phyloP scores from a whole-genome alignment of 2,329 filamentous ascomycete species.

The Pseudogymnoascus sp. region DNA sequence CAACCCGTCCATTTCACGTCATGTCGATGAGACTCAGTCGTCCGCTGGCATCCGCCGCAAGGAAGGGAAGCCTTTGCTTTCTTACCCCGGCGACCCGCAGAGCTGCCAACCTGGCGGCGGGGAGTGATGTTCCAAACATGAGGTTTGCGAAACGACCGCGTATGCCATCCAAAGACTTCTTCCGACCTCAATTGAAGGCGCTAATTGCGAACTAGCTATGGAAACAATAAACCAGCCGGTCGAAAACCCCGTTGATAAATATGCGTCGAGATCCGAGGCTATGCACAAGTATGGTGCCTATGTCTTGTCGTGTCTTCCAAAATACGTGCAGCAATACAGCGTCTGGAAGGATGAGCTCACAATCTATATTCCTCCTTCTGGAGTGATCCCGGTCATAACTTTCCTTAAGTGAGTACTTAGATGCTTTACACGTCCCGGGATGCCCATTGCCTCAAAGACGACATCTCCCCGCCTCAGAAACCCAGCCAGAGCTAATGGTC shows the following conservation, averaged over 20 bases:
- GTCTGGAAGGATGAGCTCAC: slow-evolving; percentile 99
- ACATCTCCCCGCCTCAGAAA: neutral
- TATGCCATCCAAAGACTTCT: slow-evolving; percentile 27
- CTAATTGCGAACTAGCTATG: slow-evolving; percentile 29
- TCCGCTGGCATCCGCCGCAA: slow-evolving; percentile 11
- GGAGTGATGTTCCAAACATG: slow-evolving; percentile 13
- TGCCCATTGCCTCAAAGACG: slow-evolving; percentile 10
- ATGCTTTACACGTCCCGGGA: neutral
- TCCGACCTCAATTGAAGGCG: slow-evolving; percentile 16
- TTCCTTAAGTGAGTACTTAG: slow-evolving; percentile 69
- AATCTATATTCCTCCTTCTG: slow-evolving; percentile 82
- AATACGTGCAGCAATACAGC: slow-evolving; percentile 98
- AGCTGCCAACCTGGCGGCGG: slow-evolving; percentile 8
- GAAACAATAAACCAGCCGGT: slow-evolving; percentile 68
- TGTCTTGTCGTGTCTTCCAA: slow-evolving; percentile 91
- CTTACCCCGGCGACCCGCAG: slow-evolving; percentile 2
- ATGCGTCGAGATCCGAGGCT: slow-evolving; percentile 74
- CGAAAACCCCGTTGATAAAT: slow-evolving; percentile 90
- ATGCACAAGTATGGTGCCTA: slow-evolving; percentile 94
- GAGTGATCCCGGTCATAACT: slow-evolving; percentile 81
- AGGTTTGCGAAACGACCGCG: slow-evolving; percentile 33
- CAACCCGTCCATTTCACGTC: slow-evolving; percentile 8
- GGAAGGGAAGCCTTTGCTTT: slow-evolving; percentile 9
- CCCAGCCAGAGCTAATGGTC: slow-evolving; percentile 13
- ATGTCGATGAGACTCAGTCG: slow-evolving; percentile 12